Percentiles rank a stretch among this genome's conserved stretches.
Evolutionary conservation across 768 basidiomycete species (phyloP).

Genomic region (Pilatotrama ljubarskyi): DNA sequence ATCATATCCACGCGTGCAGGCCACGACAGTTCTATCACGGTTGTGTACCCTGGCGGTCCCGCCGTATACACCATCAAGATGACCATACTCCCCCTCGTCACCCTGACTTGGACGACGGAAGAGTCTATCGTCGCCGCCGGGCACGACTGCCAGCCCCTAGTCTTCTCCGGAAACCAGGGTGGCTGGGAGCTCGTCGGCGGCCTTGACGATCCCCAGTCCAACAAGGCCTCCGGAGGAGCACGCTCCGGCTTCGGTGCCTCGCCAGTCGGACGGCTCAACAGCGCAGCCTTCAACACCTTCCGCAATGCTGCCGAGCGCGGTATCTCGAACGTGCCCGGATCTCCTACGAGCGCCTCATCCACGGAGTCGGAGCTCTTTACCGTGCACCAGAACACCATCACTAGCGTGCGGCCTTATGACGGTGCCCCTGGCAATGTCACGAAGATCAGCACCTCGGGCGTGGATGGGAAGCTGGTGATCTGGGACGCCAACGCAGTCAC

Average conservation of each 20-base stretch:
- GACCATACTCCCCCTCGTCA: slow-evolving; percentile 77
- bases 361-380: slow-evolving; percentile 80
- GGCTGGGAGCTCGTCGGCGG: slow-evolving; percentile 84
- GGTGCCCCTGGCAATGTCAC: slow-evolving; percentile 55
- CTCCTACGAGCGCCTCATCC: slow-evolving; percentile 36
- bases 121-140: slow-evolving; percentile 86
- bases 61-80: slow-evolving; percentile 72
- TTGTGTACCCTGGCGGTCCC: slow-evolving; percentile 88
- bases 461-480: slow-evolving; percentile 90
- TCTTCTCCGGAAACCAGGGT: slow-evolving; percentile 70
- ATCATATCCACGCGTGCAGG: slow-evolving; percentile 45
- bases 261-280: slow-evolving; percentile 69
- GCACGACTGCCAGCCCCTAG: slow-evolving; percentile 94
- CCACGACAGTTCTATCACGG: slow-evolving; percentile 90
- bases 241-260: slow-evolving; percentile 48
- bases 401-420: slow-evolving; percentile 80
- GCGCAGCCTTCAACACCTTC: slow-evolving; percentile 94
- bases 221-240: slow-evolving; percentile 44
- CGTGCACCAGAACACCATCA: slow-evolving; percentile 98
- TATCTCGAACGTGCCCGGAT: slow-evolving; percentile 33
- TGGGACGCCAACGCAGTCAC: slow-evolving; percentile 77
- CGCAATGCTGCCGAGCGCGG: slow-evolving; percentile 87
- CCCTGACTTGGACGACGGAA: slow-evolving; percentile 86
- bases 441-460: slow-evolving; percentile 87
- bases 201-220: slow-evolving; percentile 75